Conservation (phyloP, 2,329 filamentous ascomycete genomes). For the Endocalyx cinctus region DNA sequence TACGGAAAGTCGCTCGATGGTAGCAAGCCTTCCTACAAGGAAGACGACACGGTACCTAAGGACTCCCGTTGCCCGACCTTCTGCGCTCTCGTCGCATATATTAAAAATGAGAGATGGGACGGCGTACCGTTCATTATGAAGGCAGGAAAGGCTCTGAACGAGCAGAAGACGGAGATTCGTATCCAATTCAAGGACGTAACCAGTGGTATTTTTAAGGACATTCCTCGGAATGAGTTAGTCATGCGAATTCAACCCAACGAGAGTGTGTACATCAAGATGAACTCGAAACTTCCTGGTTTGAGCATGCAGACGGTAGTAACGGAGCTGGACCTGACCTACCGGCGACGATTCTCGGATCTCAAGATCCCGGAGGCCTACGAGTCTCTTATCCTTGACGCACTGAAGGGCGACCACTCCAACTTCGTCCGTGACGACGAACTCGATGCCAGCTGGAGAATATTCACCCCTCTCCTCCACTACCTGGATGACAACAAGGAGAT, state of each 20-base stretch:
- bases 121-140: slow-evolving; percentile 99
- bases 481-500: slow-evolving; percentile 99
- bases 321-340: slow-evolving; percentile 96
- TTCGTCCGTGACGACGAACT: slow-evolving; percentile 97
- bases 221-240: slow-evolving; percentile 97
- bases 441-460: slow-evolving; percentile 97
- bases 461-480: slow-evolving; percentile 95
- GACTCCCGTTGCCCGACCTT: slow-evolving; percentile 97
- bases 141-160: slow-evolving; percentile 96
- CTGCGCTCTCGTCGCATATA: slow-evolving; percentile 93
- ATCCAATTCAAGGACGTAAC: slow-evolving; percentile 99
- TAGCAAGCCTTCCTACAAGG: slow-evolving; percentile 95
- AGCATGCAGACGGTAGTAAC: slow-evolving; percentile 99
- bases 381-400: slow-evolving; percentile 90
- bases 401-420: slow-evolving; percentile 99
- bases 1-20: slow-evolving; percentile 96
- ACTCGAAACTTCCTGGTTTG: slow-evolving; percentile 95
- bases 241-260: slow-evolving; percentile 99
- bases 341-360: slow-evolving; percentile 95
- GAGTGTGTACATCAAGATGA: slow-evolving; percentile 99
- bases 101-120: slow-evolving; percentile 99
- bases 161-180: slow-evolving; percentile 99
- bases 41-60: slow-evolving; percentile 96
- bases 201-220: slow-evolving; percentile 99
- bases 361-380: slow-evolving; percentile 99